Conservation (phyloP, 2,329 filamentous ascomycete genomes). For the Bipolaris bicolor region DNA sequence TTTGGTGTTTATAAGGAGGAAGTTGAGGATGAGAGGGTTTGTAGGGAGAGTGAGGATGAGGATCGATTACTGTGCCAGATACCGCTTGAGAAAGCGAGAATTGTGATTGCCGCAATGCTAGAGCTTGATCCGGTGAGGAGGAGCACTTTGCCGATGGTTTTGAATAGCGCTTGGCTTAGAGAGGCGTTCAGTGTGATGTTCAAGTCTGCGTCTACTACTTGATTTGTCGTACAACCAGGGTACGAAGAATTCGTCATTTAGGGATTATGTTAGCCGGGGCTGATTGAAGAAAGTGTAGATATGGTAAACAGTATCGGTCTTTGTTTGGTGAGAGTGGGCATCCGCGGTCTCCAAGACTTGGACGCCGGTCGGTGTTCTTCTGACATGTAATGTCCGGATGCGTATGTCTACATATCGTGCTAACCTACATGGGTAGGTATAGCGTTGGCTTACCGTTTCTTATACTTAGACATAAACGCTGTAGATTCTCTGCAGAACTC, state of each 20-base stretch:
- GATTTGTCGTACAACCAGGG: neutral
- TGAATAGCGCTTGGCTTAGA: neutral
- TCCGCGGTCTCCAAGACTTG: too few species aligned
- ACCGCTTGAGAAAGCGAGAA: neutral
- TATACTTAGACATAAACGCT: too few species aligned
- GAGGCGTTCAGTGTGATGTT: neutral
- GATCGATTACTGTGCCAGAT: neutral
- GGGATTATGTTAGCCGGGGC: neutral
- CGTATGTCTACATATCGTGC: too few species aligned
- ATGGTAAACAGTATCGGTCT: too few species aligned
- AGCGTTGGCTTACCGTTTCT: too few species aligned
- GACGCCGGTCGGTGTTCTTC: too few species aligned
- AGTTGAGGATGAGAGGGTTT: neutral
- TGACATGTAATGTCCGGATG: too few species aligned
- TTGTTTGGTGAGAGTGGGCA: too few species aligned
- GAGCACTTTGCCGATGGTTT: neutral
- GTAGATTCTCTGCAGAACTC: too few species aligned
- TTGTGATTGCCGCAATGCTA: neutral
- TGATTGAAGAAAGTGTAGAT: too few species aligned
- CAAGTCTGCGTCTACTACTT: neutral
- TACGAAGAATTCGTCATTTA: neutral
- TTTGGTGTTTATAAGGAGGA: neutral
- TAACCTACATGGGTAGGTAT: too few species aligned
- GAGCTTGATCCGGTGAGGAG: neutral
- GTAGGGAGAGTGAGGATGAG: neutral